Percentiles rank a stretch among this genome's conserved stretches.
Conservation (phyloP, 169 alveolate species). For the Cryptosporidium andersoni region DNA sequence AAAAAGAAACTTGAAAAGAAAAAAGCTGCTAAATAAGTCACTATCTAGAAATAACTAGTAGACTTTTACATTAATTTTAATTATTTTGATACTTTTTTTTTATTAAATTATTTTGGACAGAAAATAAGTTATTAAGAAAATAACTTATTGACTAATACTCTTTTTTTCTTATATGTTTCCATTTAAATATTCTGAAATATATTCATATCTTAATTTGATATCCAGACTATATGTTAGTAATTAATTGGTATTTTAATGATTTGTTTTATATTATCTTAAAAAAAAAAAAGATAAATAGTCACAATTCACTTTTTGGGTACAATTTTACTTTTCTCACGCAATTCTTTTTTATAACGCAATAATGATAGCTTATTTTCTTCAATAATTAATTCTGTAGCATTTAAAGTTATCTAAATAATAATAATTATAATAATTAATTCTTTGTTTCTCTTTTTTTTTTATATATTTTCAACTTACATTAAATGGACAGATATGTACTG, state of each 20-base stretch:
- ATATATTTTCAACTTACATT: slow-evolving; percentile 10
- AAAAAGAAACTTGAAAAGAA: slow-evolving; percentile 95
- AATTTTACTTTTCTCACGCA: neutral
- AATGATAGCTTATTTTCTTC: slow-evolving; percentile 46
- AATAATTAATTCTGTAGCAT: slow-evolving; percentile 15
- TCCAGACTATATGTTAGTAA: neutral
- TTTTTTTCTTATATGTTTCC: neutral
- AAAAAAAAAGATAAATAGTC: too few relatives aligned
- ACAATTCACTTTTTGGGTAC: too few relatives aligned
- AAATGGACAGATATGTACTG: slow-evolving; percentile 68
- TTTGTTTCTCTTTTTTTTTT: neutral
- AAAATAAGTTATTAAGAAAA: too few relatives aligned
- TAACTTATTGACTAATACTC: neutral
- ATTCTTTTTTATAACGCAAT: slow-evolving; percentile 52
- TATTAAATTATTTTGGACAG: neutral
- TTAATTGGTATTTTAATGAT: too few relatives aligned
- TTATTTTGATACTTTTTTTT: slow-evolving; percentile 1
- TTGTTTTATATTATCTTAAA: too few relatives aligned
- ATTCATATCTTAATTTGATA: neutral
- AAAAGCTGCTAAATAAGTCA: slow-evolving; percentile 80
- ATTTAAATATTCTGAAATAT: neutral
- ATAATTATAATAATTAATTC: neutral
- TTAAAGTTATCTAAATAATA: slow-evolving; percentile 4
- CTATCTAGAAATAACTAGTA: neutral
- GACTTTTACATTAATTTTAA: neutral